phyloP scores from a whole-genome alignment of 129 eudicot species.

The Chrysanthemum makinoi region DNA sequence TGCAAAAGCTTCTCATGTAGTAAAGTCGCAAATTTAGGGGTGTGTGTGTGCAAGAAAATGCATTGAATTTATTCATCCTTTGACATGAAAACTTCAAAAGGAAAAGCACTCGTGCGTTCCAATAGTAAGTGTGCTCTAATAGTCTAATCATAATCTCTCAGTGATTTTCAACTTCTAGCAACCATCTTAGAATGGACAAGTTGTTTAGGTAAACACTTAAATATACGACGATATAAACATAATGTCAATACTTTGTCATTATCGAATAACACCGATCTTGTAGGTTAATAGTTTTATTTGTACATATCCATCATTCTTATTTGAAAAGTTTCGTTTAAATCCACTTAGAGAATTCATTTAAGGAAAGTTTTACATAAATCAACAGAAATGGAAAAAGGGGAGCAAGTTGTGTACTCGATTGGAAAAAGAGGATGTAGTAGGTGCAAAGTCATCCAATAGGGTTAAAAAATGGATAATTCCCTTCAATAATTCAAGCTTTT shows the following conservation, averaged over 20 bases:
- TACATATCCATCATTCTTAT: background rate
- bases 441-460: constrained; percentile 22
- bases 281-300: background rate
- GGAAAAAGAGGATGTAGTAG: constrained; percentile 19
- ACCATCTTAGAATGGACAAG: background rate
- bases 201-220: background rate
- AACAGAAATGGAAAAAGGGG: constrained; percentile 8
- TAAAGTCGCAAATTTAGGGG: too few relatives aligned
- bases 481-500: constrained; percentile 13
- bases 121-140: background rate
- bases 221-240: too few relatives aligned
- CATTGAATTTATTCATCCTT: too few relatives aligned
- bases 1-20: too few relatives aligned
- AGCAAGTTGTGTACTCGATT: constrained; percentile 13
- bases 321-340: background rate
- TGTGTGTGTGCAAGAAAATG: too few relatives aligned
- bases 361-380: background rate
- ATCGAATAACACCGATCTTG: background rate
- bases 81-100: background rate
- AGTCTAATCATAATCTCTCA: background rate
- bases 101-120: background rate
- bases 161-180: background rate
- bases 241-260: background rate
- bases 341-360: too few relatives aligned
- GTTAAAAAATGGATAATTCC: constrained; percentile 1